Conservation (phyloP, 495 filamentous ascomycete species). For the Collariella sp. region DNA sequence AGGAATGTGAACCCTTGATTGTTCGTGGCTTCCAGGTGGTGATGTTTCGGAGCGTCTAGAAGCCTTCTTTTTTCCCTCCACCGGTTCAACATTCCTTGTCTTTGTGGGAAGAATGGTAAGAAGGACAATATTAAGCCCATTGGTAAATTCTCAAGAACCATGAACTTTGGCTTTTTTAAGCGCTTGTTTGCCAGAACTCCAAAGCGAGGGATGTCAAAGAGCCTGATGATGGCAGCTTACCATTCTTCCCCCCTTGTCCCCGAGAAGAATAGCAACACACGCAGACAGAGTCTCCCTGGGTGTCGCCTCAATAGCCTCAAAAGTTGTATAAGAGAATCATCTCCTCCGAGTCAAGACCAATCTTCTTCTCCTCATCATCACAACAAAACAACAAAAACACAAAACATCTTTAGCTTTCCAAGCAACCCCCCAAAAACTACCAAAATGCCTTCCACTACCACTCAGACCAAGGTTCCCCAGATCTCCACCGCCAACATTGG, state of each 20-base stretch:
- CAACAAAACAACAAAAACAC: neutral
- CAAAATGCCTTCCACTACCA: constrained; percentile 32
- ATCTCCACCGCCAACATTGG: constrained; percentile 25
- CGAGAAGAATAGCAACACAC: neutral
- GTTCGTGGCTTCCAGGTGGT: neutral
- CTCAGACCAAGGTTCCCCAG: constrained; percentile 25
- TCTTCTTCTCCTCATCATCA: constrained; percentile 18
- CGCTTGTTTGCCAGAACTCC: constrained; percentile 1
- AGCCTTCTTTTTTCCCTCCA: neutral
- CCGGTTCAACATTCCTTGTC: constrained; percentile 1
- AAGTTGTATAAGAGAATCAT: constrained; percentile 20
- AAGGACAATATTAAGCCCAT: constrained; percentile 22
- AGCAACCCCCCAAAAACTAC: constrained; percentile 15
- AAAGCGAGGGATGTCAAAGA: constrained; percentile 7
- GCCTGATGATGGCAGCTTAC: neutral
- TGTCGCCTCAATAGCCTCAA: neutral
- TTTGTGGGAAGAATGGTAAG: constrained; percentile 22
- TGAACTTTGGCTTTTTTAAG: neutral
- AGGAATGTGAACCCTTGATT: neutral
- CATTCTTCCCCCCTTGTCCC: neutral
- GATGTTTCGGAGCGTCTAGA: neutral
- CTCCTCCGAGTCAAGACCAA: neutral
- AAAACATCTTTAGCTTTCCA: constrained; percentile 6
- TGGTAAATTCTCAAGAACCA: neutral
- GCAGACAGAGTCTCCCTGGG: neutral